These are phyloP conservation scores for Mucor velutinosus DNA, from an alignment of 371 early-diverging fungal species.

Conservation along the genomic window DNA sequence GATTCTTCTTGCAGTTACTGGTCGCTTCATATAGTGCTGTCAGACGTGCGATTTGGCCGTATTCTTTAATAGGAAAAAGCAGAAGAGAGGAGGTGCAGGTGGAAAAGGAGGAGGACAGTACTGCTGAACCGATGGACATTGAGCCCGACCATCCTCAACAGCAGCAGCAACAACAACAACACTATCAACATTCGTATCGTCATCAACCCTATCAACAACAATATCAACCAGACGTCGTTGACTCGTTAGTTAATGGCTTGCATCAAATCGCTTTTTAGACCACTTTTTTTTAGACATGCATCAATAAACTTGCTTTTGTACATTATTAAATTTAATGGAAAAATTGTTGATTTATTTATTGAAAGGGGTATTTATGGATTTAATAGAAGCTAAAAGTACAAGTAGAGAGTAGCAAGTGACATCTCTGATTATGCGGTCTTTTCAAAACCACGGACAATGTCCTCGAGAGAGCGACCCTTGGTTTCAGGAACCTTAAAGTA, in stretches of 20 bases:
- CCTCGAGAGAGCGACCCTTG: constrained; percentile 59
- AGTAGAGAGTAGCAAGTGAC: no score
- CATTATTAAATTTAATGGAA: not conserved
- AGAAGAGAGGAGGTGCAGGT: not conserved
- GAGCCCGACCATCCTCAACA: not conserved
- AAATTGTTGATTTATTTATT: not conserved
- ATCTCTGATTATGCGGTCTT: not conserved
- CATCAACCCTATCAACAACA: not conserved
- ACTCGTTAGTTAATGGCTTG: not conserved
- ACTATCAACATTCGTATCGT: not conserved
- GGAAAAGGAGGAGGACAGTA: not conserved
- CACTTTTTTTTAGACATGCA: not conserved
- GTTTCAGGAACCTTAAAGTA: constrained; percentile 58
- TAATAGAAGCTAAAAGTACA: no score
- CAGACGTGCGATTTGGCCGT: not conserved
- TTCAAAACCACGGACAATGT: constrained; percentile 7
- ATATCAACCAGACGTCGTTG: not conserved
- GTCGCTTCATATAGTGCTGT: not conserved
- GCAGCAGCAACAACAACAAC: not conserved
- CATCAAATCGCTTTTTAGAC: not conserved
- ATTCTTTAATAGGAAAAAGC: not conserved
- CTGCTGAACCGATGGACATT: not conserved
- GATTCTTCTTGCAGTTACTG: not conserved
- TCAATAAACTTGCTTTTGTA: not conserved
- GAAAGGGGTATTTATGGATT: not conserved